These are phyloP conservation scores for Prorocentrum cordatum DNA, from an alignment of 169 alveolate species.

Conservation along the genomic window DNA sequence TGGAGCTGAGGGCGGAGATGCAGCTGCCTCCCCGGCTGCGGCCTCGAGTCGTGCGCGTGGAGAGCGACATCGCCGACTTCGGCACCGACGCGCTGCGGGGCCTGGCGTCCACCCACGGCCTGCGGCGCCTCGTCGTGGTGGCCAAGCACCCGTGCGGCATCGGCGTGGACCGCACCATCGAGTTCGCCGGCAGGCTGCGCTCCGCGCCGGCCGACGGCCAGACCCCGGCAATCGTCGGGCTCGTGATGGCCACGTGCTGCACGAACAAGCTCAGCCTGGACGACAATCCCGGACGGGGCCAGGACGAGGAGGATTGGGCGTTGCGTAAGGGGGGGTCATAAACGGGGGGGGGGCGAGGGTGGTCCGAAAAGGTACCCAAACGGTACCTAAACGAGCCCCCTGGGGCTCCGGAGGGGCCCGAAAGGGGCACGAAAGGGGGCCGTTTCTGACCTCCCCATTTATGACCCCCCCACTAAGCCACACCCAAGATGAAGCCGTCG, in stretches of 20 bases:
- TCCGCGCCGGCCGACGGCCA: too few species aligned
- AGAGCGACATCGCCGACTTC: slow-evolving; percentile 27
- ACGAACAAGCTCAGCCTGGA: slow-evolving; percentile 49
- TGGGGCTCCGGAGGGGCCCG: too few species aligned
- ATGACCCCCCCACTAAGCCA: too few species aligned
- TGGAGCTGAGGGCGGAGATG: slow-evolving; percentile 38
- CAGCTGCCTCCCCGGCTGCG: background rate
- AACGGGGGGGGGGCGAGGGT: too few species aligned
- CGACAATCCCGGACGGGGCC: too few species aligned
- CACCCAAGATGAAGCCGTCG: too few species aligned
- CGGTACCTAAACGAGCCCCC: too few species aligned
- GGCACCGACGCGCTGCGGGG: background rate
- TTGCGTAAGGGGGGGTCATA: too few species aligned
- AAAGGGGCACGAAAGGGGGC: too few species aligned
- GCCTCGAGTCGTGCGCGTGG: background rate
- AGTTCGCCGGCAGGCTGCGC: slow-evolving; percentile 9
- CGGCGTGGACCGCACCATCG: slow-evolving; percentile 34
- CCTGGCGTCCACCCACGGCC: background rate
- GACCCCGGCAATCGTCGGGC: background rate
- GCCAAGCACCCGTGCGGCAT: slow-evolving; percentile 62
- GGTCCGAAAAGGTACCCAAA: too few species aligned
- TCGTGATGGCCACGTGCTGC: slow-evolving; percentile 35
- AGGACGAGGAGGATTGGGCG: too few species aligned
- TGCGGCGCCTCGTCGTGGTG: background rate
- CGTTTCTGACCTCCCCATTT: too few species aligned